These are phyloP conservation scores for Volutella citrinella DNA, from an alignment of 2,329 filamentous ascomycete genomes.

Conservation along the genomic window DNA sequence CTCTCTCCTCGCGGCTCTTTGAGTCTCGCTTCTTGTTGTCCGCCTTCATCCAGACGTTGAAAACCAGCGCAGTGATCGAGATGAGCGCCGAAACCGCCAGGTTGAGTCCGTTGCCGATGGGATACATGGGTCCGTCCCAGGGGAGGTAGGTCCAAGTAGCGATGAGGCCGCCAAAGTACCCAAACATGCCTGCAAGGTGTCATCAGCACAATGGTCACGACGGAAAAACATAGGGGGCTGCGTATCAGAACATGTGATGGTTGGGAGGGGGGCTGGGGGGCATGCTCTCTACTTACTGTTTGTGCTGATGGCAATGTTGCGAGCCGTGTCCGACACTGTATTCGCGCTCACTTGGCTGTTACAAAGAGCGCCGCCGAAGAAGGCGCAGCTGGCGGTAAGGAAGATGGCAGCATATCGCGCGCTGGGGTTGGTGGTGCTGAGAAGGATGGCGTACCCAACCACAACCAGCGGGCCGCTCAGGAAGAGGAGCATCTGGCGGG, in stretches of 20 bases:
- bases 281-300: too few species aligned
- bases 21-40: slow-evolving; percentile 8
- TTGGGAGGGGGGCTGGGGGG: too few species aligned
- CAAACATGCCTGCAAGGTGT: slow-evolving; percentile 6
- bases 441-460: slow-evolving; percentile 66
- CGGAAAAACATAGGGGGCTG: too few species aligned
- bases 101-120: slow-evolving; percentile 55
- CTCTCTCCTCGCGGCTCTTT: slow-evolving; percentile 1
- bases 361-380: slow-evolving; percentile 59
- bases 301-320: slow-evolving; percentile 2
- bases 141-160: slow-evolving; percentile 64
- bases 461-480: slow-evolving; percentile 58
- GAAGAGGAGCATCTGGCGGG: slow-evolving; percentile 59
- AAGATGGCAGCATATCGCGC: slow-evolving; percentile 68
- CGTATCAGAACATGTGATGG: too few species aligned
- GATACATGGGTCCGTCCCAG: slow-evolving; percentile 61
- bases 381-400: slow-evolving; percentile 60
- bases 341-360: slow-evolving; percentile 67
- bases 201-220: too few species aligned
- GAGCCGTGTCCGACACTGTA: slow-evolving; percentile 65
- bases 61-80: not conserved
- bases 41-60: slow-evolving; percentile 7
- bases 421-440: slow-evolving; percentile 47
- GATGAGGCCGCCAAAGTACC: slow-evolving; percentile 46
- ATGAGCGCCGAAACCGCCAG: slow-evolving; percentile 2